Conservation (phyloP, 495 filamentous ascomycete genomes). For the Penicillium argentinense region DNA sequence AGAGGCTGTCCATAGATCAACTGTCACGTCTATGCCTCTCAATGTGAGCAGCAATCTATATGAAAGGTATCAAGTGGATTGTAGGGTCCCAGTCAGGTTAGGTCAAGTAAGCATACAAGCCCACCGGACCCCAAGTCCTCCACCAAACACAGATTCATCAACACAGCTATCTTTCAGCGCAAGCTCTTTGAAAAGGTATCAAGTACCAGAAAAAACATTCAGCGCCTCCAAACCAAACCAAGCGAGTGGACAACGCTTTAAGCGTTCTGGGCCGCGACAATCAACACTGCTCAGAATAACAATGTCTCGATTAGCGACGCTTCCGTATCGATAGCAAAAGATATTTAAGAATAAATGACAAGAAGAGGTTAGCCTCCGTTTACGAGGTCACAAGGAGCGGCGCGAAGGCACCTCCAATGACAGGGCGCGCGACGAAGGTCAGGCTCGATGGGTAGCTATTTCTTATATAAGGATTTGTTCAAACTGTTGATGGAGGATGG, state of each 20-base stretch:
- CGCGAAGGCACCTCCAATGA: constrained; percentile 54
- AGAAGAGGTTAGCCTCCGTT: constrained; percentile 19
- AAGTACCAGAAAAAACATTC: background rate
- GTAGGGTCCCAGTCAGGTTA: no score
- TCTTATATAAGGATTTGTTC: background rate
- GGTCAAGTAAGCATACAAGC: no score
- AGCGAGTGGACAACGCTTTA: background rate
- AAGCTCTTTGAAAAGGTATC: background rate
- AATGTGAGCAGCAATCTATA: no score
- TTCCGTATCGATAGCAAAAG: background rate
- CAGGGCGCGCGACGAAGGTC: constrained; percentile 53
- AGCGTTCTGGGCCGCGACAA: no score
- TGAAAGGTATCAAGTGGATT: no score
- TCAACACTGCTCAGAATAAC: background rate
- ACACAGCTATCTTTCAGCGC: no score
- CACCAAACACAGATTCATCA: no score
- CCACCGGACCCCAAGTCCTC: no score
- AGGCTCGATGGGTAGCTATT: constrained; percentile 31
- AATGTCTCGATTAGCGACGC: background rate
- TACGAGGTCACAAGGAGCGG: constrained; percentile 38
- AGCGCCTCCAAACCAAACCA: background rate
- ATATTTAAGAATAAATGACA: constrained; percentile 22
- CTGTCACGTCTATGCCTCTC: no score
- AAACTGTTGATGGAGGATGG: background rate
- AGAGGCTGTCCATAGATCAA: no score